Conservation (phyloP, 352 stramenopile genomes). For the Globisporangium echinulatum region DNA sequence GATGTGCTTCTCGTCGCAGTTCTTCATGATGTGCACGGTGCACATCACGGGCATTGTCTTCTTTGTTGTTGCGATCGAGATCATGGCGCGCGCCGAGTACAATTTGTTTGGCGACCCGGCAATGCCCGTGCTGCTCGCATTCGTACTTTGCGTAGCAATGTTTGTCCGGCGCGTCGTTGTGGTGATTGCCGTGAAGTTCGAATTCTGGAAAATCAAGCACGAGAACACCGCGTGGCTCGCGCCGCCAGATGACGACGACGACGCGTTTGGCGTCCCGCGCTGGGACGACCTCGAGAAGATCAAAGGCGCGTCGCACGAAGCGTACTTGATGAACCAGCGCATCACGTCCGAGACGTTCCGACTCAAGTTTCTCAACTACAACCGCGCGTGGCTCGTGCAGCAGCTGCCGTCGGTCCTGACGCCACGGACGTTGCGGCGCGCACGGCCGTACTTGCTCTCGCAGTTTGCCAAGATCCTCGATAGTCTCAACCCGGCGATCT, state of each 20-base stretch:
- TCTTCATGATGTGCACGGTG: slow-evolving; percentile 96
- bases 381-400: slow-evolving; percentile 94
- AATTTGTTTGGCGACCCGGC: slow-evolving; percentile 96
- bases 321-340: slow-evolving; percentile 96
- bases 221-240: slow-evolving; percentile 95
- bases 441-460: slow-evolving; percentile 92
- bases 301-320: slow-evolving; percentile 91
- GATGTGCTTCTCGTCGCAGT: slow-evolving; percentile 97
- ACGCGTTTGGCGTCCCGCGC: slow-evolving; percentile 81
- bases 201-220: slow-evolving; percentile 95
- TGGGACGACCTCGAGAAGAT: slow-evolving; percentile 92
- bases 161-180: slow-evolving; percentile 70
- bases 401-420: slow-evolving; percentile 95
- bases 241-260: slow-evolving; percentile 85
- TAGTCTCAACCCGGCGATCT: slow-evolving; percentile 92
- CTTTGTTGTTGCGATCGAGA: slow-evolving; percentile 93
- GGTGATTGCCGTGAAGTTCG: slow-evolving; percentile 81
- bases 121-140: slow-evolving; percentile 76
- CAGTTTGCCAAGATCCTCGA: slow-evolving; percentile 96
- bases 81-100: slow-evolving; percentile 93
- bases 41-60: slow-evolving; percentile 94
- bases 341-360: slow-evolving; percentile 96
- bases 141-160: slow-evolving; percentile 50
- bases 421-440: slow-evolving; percentile 86
- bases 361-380: slow-evolving; percentile 98